Evolutionary conservation across 2,329 filamentous ascomycete species (phyloP), one percentile per base, ranked within the genome.

Genomic region (Tolypocladium inflatum): DNA sequence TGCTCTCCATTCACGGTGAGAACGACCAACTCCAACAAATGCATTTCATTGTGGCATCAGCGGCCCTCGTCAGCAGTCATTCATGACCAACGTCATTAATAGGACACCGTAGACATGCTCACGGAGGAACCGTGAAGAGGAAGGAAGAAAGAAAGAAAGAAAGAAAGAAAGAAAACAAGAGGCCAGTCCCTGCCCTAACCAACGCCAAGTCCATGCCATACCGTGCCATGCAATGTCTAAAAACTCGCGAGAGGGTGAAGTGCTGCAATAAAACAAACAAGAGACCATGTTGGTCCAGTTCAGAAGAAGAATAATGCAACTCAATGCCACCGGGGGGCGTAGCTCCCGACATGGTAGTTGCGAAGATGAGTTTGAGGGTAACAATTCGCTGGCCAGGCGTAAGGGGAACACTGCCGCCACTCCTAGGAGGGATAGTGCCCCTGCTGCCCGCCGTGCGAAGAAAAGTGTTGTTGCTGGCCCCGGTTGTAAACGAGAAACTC

Each of bases 401-500:
- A 58, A 60, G 55, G 58, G 50, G 54, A 56, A 55, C 56, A 62
- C 57, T 61, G 59, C 63, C 62, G 63, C 64, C 64, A 62, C 63
- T 62, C 61, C 72, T 74, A 74, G 60, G 69, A 70, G 59, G 67
- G 68, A 63, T 69, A 74, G 26, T 68, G 67, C 54, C 70, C 71
- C 51, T 72, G 71, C 55, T 63, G 60, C 51, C 64, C 63, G 37
- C 60, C 60, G 17, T 70, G 70, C n/a, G 63, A 37, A 37, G 61
- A 57, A 45, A 67, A 55, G 17, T 61, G 62, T 48, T 68, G 67
- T 39, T 69, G 65, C 58, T 71, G 69, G 41, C 66, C 65, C 9
- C 72, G 64, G 55, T 73, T 70, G 62, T 69, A 74, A 54, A 71
- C 58, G 50, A 74, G 58, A 60, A 83, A 87, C 63, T 87, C 84